These are phyloP conservation scores for Pleurotus citrinopileatus DNA, from an alignment of 768 basidiomycete species.

Conservation along the genomic window DNA sequence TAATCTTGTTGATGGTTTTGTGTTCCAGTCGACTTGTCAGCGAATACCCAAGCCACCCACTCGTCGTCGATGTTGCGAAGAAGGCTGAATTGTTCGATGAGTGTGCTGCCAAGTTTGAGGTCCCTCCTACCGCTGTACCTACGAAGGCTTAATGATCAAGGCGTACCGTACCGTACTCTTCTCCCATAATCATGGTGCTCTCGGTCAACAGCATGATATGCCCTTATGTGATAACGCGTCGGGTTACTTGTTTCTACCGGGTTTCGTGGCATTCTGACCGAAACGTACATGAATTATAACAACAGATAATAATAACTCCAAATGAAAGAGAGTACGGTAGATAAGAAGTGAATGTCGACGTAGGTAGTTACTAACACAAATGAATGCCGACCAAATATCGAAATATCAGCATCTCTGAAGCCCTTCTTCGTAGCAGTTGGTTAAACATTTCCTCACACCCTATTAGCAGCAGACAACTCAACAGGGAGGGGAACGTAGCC, in stretches of 20 bases:
- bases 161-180: neutral
- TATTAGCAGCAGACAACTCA: constrained; percentile 45
- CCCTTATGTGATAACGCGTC: too few relatives aligned
- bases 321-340: too few relatives aligned
- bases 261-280: too few relatives aligned
- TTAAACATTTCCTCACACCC: neutral
- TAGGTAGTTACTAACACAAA: neutral
- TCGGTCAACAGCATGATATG: too few relatives aligned
- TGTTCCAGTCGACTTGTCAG: constrained; percentile 34
- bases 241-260: too few relatives aligned
- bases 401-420: neutral
- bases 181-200: too few relatives aligned
- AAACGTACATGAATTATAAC: neutral
- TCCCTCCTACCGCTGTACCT: constrained; percentile 50
- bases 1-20: too few relatives aligned
- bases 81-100: constrained; percentile 69
- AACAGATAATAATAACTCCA: neutral
- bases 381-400: neutral
- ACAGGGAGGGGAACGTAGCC: constrained; percentile 75
- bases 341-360: neutral
- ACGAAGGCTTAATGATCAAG: constrained; percentile 1
- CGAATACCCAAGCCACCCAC: constrained; percentile 67
- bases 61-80: constrained; percentile 56
- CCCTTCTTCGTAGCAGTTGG: neutral
- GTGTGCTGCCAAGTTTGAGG: constrained; percentile 51